phyloP scores from a whole-genome alignment of 1,284 basidiomycete genomes.

The Athelia sp. region DNA sequence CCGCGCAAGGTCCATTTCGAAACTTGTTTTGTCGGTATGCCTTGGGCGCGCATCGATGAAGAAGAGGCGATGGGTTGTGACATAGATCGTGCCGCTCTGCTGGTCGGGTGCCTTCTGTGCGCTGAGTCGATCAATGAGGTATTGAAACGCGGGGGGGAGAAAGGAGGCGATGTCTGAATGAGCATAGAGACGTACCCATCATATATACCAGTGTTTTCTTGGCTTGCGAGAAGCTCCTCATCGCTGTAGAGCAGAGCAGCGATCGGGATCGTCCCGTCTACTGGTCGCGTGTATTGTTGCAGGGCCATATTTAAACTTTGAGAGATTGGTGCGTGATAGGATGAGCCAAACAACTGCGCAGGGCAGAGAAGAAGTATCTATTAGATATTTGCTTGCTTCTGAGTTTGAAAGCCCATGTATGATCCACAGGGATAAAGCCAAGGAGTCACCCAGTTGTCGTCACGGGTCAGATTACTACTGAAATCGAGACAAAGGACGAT shows the following conservation, averaged over 20 bases:
- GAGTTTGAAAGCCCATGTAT: too few species aligned
- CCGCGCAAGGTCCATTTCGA: slow-evolving; percentile 59
- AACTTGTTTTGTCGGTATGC: slow-evolving; percentile 36
- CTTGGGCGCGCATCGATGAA: slow-evolving; percentile 64
- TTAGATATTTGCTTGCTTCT: too few species aligned
- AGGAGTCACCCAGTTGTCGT: too few species aligned
- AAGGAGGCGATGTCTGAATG: not conserved
- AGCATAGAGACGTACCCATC: slow-evolving; percentile 62
- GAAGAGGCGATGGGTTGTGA: slow-evolving; percentile 84
- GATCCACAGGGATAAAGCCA: too few species aligned
- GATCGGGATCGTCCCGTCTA: slow-evolving; percentile 74
- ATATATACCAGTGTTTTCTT: slow-evolving; percentile 83
- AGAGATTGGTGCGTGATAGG: too few species aligned
- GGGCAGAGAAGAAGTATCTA: too few species aligned
- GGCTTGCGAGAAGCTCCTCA: slow-evolving; percentile 69
- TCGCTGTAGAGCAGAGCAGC: slow-evolving; percentile 72
- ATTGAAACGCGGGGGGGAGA: slow-evolving; percentile 6
- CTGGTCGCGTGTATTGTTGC: slow-evolving; percentile 43
- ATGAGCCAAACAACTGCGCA: too few species aligned
- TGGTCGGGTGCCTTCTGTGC: slow-evolving; percentile 75
- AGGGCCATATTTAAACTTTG: slow-evolving; percentile 53
- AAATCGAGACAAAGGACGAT: too few species aligned
- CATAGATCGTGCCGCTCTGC: slow-evolving; percentile 67
- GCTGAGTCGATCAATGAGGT: slow-evolving; percentile 38
- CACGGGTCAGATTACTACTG: too few species aligned